Evolutionary conservation across 768 basidiomycete genomes (phyloP).

Genomic region (Kwoniella heveanensis): DNA sequence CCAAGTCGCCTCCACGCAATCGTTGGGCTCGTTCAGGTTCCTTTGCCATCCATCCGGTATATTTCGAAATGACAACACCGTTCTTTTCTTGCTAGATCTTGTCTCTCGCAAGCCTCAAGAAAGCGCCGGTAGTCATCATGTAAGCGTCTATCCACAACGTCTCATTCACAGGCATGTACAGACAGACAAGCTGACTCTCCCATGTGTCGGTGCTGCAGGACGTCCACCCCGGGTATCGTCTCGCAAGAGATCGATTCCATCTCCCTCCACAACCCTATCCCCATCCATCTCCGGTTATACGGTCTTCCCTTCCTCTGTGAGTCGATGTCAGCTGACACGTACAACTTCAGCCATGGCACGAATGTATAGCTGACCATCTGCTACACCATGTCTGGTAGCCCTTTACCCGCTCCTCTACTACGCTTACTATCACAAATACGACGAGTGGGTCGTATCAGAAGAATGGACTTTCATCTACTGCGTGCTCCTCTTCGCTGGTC

Average conservation of each 20-base stretch:
- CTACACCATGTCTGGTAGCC: conserved; percentile 14
- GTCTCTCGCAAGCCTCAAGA: neutral
- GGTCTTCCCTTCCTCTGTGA: conserved; percentile 56
- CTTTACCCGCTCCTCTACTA: conserved; percentile 62
- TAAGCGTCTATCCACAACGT: neutral
- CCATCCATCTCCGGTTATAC: conserved; percentile 53
- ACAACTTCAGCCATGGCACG: too few relatives aligned
- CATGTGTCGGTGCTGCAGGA: neutral
- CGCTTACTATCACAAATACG: conserved; percentile 88
- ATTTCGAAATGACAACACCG: neutral
- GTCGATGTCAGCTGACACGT: conserved; percentile 7
- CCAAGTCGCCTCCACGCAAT: conserved; percentile 9
- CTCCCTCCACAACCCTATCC: conserved; percentile 57
- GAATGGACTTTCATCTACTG: conserved; percentile 98
- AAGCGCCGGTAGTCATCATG: conserved; percentile 12
- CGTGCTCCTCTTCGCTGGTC: conserved; percentile 77
- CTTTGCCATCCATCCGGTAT: neutral
- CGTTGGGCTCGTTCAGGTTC: neutral
- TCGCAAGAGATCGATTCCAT: conserved; percentile 56
- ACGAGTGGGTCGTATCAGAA: conserved; percentile 85
- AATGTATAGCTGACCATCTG: too few relatives aligned
- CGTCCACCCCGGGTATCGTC: conserved; percentile 38
- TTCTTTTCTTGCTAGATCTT: neutral
- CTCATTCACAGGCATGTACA: neutral
- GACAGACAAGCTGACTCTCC: neutral